Evolutionary conservation across 108 stramenopile species (phyloP).

Genomic region (Phaeodactylum tricornutum): DNA sequence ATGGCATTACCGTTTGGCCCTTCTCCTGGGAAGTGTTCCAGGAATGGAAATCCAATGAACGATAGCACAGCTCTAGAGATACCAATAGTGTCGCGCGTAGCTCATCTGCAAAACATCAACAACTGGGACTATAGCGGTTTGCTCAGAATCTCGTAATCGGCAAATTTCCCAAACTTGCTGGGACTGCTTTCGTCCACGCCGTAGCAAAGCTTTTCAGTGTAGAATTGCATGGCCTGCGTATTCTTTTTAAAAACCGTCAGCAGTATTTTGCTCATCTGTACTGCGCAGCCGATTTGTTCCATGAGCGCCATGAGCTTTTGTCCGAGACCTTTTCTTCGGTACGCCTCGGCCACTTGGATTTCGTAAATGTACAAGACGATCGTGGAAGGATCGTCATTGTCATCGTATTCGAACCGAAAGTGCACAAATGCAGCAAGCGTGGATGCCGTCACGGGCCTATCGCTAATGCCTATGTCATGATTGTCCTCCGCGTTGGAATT

Average conservation of each 20-base stretch:
- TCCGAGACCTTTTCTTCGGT: constrained; percentile 54
- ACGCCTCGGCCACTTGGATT: constrained; percentile 42
- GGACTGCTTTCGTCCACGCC: constrained; percentile 55
- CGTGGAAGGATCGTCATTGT: constrained; percentile 36
- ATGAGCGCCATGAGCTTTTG: constrained; percentile 45
- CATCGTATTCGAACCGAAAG: constrained; percentile 75
- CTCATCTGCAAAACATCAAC: too few relatives aligned
- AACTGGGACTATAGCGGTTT: too few relatives aligned
- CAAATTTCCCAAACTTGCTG: constrained; percentile 33
- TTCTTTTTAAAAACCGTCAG: constrained; percentile 70
- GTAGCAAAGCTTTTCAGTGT: constrained; percentile 43
- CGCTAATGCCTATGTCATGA: neutral
- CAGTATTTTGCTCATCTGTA: constrained; percentile 44
- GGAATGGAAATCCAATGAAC: too few relatives aligned
- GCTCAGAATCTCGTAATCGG: constrained; percentile 74
- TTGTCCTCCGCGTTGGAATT: neutral
- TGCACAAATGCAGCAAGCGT: constrained; percentile 50
- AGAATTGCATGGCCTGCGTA: constrained; percentile 53
- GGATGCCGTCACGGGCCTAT: neutral
- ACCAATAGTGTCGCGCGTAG: too few relatives aligned
- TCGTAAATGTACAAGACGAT: constrained; percentile 59
- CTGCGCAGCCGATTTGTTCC: constrained; percentile 30
- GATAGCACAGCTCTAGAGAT: too few relatives aligned
- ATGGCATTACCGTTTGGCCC: too few relatives aligned
- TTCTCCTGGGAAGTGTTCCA: too few relatives aligned